A percentile compares a stretch with the other conserved stretches of the same genome.
Conservation (phyloP, 192 early-diverging fungal genomes). For the Mortierella claussenii region DNA sequence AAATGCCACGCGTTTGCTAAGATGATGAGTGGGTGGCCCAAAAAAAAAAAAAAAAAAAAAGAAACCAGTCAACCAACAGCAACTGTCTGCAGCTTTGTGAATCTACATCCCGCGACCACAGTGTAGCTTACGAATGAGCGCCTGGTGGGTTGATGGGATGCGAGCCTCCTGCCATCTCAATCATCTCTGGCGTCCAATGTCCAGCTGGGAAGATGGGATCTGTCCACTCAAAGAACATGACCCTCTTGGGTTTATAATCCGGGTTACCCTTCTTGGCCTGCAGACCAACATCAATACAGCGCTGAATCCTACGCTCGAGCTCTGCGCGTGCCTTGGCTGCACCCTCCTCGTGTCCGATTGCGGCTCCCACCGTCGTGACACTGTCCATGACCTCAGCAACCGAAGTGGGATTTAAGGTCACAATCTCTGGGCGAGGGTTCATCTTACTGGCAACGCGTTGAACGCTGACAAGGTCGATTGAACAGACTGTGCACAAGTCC, state of each 20-base stretch:
- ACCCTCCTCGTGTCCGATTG: constrained; percentile 39
- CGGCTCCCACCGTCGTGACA: constrained; percentile 55
- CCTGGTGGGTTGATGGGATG: constrained; percentile 60
- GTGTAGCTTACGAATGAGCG: constrained; percentile 58
- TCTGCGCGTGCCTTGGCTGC: constrained; percentile 38
- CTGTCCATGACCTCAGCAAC: constrained; percentile 58
- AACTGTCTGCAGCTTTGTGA: too few species aligned
- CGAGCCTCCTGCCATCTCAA: constrained; percentile 56
- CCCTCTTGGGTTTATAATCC: constrained; percentile 40
- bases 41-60: too few species aligned
- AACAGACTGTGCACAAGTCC: constrained; percentile 65
- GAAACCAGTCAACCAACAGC: too few species aligned
- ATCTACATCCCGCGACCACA: too few species aligned
- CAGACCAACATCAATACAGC: constrained; percentile 30
- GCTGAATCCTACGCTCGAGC: constrained; percentile 50
- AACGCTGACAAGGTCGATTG: constrained; percentile 62
- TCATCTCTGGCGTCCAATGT: constrained; percentile 66
- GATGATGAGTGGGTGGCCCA: too few species aligned
- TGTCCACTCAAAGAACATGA: constrained; percentile 63
- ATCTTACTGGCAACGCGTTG: constrained; percentile 59
- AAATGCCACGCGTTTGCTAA: constrained; percentile 48
- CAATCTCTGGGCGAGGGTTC: constrained; percentile 53
- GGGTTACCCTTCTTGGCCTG: constrained; percentile 11
- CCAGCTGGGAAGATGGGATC: constrained; percentile 63
- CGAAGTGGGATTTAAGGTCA: constrained; percentile 54